Base-by-base conservation (phyloP, 2,329 filamentous ascomycete species). In the Dendrostoma leiphaemia region DNA sequence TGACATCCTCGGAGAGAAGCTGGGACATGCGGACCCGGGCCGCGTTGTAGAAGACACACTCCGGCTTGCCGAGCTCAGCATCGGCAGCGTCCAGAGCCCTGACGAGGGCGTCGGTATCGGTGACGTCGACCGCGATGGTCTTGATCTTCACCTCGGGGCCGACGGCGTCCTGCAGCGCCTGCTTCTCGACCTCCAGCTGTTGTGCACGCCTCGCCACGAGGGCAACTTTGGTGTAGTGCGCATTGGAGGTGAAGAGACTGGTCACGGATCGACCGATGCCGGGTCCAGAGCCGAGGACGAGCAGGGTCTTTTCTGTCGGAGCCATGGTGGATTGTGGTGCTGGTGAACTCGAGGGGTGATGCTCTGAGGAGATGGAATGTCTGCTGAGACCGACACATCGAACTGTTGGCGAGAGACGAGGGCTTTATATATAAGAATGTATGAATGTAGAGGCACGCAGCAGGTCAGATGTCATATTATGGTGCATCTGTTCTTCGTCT, bases 11-110 rank as follows among this genome's bases (percentile, higher is more conserved):
- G 31, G 71, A 67, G 6, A 81, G 63, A 1, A 77, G 66, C 3
- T 69, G 64, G 23, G 70, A 72, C 0, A 71, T 69, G 6, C 69
- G 69, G 1, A 82, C 74, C 0, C 75, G 65, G 3, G 79, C 79
- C 0, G 79, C 77, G 59, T 82, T 82, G 69, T 75, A 82, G 40
- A 79, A 72, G 3, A 82, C 67, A 21, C 74, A 74, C 44, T 79
- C 74, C 1, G 80, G 64, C n/a, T 67, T 67, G 17, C 73, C 74
- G 44, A 72, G 67, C 1, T 69, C 65, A 2, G 55, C 57, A n/a
- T 74, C 74, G 4, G 77, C 68, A 34, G 76, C 64, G 6, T 68
- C 61, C 4, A 82, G 66, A 0, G 70, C 70, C 12, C 59, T 61
- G 4, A 65, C 64, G 35, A 80, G 67, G 3, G 67, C 65, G 0